These are phyloP conservation scores for Phytophthora boehmeriae DNA, from an alignment of 352 stramenopile species.

Conservation along the genomic window DNA sequence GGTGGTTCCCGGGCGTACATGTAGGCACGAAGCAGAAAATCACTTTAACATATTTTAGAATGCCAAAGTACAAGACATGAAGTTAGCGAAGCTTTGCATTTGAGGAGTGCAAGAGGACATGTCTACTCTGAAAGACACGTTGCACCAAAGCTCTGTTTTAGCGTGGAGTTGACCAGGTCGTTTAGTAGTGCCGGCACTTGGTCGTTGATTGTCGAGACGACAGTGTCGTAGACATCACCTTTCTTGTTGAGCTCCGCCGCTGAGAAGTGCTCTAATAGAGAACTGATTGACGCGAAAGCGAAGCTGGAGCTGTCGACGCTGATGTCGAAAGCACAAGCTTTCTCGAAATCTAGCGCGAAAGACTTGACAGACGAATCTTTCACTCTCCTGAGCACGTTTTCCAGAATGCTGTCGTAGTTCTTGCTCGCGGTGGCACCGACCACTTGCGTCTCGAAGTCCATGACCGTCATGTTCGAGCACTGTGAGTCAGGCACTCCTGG, in stretches of 20 bases:
- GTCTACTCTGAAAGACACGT: slow-evolving; percentile 35
- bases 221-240: slow-evolving; percentile 43
- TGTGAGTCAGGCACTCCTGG: slow-evolving; percentile 14
- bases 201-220: slow-evolving; percentile 34
- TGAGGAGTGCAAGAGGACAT: not conserved
- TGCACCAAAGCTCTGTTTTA: slow-evolving; percentile 47
- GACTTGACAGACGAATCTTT: slow-evolving; percentile 33
- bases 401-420: slow-evolving; percentile 36
- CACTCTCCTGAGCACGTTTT: slow-evolving; percentile 38
- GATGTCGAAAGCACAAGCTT: slow-evolving; percentile 46
- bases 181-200: slow-evolving; percentile 51
- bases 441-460: slow-evolving; percentile 31
- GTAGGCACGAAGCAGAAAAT: no score
- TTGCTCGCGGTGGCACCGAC: slow-evolving; percentile 15
- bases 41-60: no score
- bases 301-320: slow-evolving; percentile 42
- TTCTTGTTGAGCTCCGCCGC: slow-evolving; percentile 60
- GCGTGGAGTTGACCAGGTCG: slow-evolving; percentile 39
- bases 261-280: slow-evolving; percentile 50
- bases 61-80: no score
- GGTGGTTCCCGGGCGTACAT: slow-evolving; percentile 24
- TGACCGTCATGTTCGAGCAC: slow-evolving; percentile 52
- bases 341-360: slow-evolving; percentile 43
- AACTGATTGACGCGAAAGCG: slow-evolving; percentile 35
- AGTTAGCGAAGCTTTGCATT: no score